Percentiles rank a stretch among this genome's conserved stretches.
Conservation (phyloP, 495 filamentous ascomycete species). For the Trichoderma parareesei region DNA sequence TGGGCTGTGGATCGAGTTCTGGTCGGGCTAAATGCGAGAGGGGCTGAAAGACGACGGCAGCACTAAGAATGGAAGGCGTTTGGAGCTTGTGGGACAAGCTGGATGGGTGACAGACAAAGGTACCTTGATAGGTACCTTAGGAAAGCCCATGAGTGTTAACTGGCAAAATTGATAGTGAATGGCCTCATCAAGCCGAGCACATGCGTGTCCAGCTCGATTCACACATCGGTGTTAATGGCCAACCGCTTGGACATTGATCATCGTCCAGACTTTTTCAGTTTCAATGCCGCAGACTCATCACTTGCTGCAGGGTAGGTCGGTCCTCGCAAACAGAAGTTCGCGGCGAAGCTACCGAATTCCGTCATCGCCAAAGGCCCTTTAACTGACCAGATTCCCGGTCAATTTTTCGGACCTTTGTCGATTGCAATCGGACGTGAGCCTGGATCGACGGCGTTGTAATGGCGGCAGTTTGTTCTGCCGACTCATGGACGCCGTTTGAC, state of each 20-base stretch:
- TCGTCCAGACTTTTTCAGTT: no score
- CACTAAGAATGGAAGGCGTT: not conserved
- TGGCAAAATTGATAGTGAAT: no score
- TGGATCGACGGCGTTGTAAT: not conserved
- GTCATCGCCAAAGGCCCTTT: not conserved
- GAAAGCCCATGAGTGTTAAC: no score
- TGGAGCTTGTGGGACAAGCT: not conserved
- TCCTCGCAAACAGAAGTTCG: no score
- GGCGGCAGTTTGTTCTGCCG: not conserved
- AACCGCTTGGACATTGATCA: no score
- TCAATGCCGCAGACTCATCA: no score
- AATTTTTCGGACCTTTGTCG: not conserved
- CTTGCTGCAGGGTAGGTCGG: not conserved
- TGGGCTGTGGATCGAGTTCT: not conserved
- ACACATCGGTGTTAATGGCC: no score
- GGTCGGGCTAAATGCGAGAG: conserved; percentile 1
- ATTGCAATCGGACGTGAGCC: not conserved
- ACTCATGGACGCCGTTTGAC: not conserved
- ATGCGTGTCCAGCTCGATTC: no score
- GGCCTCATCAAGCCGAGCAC: no score
- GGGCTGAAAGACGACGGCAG: not conserved
- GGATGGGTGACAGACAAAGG: no score
- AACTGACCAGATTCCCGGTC: not conserved
- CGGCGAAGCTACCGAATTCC: no score
- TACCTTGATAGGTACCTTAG: no score